Conservation (phyloP, 2,329 filamentous ascomycete genomes). For the Penicillium griseofulvum region DNA sequence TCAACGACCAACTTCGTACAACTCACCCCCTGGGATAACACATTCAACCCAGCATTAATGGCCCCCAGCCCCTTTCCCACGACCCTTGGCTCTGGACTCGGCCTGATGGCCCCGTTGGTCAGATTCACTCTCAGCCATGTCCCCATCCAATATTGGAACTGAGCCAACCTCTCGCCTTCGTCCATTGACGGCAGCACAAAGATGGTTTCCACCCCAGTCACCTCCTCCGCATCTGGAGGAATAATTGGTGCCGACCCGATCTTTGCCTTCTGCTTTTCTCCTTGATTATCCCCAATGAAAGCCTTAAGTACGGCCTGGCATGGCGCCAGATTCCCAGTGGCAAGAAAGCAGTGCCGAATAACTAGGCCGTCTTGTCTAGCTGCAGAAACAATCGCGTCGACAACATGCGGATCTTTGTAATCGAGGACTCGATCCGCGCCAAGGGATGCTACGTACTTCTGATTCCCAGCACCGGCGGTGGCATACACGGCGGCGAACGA, state of each 20-base stretch:
- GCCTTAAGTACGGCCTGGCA: conserved; percentile 42
- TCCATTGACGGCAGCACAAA: conserved; percentile 40
- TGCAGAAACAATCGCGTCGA: conserved; percentile 35
- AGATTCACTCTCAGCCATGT: conserved; percentile 40
- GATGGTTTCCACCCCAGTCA: conserved; percentile 38
- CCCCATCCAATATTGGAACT: conserved; percentile 45
- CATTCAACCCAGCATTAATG: conserved; percentile 42
- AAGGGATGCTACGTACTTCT: conserved; percentile 31
- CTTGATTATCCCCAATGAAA: conserved; percentile 21
- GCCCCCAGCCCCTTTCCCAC: conserved; percentile 39
- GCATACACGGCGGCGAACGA: conserved; percentile 44
- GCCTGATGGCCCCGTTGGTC: conserved; percentile 34
- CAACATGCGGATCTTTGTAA: conserved; percentile 32
- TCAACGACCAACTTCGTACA: conserved; percentile 47
- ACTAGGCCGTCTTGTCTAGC: conserved; percentile 38
- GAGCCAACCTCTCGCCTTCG: conserved; percentile 35
- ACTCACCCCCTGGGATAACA: conserved; percentile 40
- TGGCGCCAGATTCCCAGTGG: conserved; percentile 34
- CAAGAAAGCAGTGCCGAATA: conserved; percentile 46
- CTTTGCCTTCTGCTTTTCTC: conserved; percentile 21
- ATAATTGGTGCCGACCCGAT: conserved; percentile 41
- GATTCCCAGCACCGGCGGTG: conserved; percentile 37
- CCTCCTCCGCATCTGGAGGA: conserved; percentile 27
- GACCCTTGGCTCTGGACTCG: conserved; percentile 41
- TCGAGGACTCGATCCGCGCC: conserved; percentile 44